These are phyloP conservation scores for Linum lewisii DNA, from an alignment of 345 rosid genomes.

Conservation along the genomic window DNA sequence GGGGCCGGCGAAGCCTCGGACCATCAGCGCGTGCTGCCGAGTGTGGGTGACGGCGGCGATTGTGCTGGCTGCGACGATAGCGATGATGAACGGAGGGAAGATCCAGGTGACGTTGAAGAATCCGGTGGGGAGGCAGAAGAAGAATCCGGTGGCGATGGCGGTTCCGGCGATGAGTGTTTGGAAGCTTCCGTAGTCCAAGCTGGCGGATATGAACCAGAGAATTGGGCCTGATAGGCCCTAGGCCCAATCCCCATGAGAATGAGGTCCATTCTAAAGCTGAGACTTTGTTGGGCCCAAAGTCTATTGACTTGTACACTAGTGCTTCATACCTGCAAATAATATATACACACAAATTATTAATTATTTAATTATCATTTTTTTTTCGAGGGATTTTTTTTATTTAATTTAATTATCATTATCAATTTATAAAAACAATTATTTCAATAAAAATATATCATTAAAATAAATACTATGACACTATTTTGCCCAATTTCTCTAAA, in stretches of 20 bases:
- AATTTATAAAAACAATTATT: too few species aligned
- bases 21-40: conserved; percentile 41
- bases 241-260: conserved; percentile 46
- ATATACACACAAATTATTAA: background rate
- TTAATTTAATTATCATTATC: too few species aligned
- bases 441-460: too few species aligned
- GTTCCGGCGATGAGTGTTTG: conserved; percentile 30
- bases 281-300: conserved; percentile 16
- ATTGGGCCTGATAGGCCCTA: conserved; percentile 30
- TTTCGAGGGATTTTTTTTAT: too few species aligned
- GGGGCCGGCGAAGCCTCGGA: conserved; percentile 32
- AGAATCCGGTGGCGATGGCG: conserved; percentile 38
- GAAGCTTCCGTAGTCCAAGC: conserved; percentile 30
- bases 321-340: conserved; percentile 30
- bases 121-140: conserved; percentile 48
- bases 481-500: too few species aligned
- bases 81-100: conserved; percentile 37
- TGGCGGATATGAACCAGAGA: conserved; percentile 22
- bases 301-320: conserved; percentile 19
- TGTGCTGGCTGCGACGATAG: conserved; percentile 27
- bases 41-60: conserved; percentile 43
- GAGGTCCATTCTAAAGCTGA: conserved; percentile 52
- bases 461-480: too few species aligned
- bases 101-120: conserved; percentile 31
- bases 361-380: background rate